Base-by-base conservation (phyloP, 495 filamentous ascomycete genomes). In the Collariella sp. region DNA sequence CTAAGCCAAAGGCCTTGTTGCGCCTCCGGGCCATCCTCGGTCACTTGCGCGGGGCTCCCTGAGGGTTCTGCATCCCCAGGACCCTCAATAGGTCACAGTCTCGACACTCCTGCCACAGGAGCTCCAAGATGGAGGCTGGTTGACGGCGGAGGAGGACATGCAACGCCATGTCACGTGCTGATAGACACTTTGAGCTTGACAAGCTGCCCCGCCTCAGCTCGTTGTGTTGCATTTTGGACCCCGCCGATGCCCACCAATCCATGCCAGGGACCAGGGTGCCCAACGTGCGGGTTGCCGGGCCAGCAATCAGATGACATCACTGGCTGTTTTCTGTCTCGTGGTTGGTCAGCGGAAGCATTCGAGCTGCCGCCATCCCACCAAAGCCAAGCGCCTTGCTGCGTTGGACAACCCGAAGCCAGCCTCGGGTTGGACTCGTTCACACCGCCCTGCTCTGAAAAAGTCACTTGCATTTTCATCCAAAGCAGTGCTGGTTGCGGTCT, bases 11-110 rank as follows among this genome's bases (percentile, higher is more conserved):
- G 4, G 61, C 67, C 1, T 55, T 70, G 1, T 38, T 67, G 43
- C 56, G 67, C 44, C 57, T 70, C 10, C 54, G 58, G 12, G 64
- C 64, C 34, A 67, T 70, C 24, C 67, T 70, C 12, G 62, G 64
- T 11, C 67, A 70, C 43, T 43, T 70, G 11, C 55, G 67, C 24
- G 58, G 61, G 26, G 9, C 4, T 12, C 11, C 33, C 5, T 52
- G 45, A 20, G 31, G 33, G 35, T 13, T 11, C 15, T 31, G 5
- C 26, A 5, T 31, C 5, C 38, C 7, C 15, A 15, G 11, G 38
- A 13, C 16, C 16, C 38, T 38, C 16, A 13, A 2, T n/a, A 13
- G 6, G 20, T 19, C 20, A 22, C 40, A 42, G 9, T 11, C 12
- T 4, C 20, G n/a, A 18, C 38, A 41, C 18, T 18, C 15, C 5